Percentiles rank a stretch among this genome's conserved stretches.
Evolutionary conservation across 163 green algal species (phyloP).

Genomic region (Scenedesmus sp.): DNA sequence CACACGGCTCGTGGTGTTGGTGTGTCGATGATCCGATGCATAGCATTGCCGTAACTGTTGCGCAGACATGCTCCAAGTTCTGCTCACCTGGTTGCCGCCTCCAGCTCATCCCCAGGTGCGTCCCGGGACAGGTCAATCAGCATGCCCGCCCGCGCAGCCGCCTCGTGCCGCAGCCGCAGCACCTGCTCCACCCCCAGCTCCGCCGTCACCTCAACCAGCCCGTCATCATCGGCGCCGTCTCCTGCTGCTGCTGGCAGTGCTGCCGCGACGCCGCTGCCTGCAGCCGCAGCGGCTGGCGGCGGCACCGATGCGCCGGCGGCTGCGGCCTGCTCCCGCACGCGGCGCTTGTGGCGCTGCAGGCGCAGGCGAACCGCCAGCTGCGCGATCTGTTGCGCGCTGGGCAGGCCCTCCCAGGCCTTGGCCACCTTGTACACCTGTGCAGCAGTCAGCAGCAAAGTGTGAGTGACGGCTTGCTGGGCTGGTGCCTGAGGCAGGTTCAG

Average conservation of each 20-base stretch:
- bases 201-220: slow-evolving; percentile 5
- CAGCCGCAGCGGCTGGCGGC: slow-evolving; percentile 23
- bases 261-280: neutral
- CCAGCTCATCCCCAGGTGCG: slow-evolving; percentile 22
- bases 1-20: too few relatives aligned
- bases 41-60: neutral
- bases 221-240: slow-evolving; percentile 18
- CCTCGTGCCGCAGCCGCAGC: slow-evolving; percentile 15
- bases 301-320: slow-evolving; percentile 20
- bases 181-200: slow-evolving; percentile 6
- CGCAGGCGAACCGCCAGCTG: neutral
- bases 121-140: slow-evolving; percentile 46
- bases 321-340: neutral
- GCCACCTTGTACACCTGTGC: slow-evolving; percentile 65
- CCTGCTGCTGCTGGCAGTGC: slow-evolving; percentile 12
- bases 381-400: slow-evolving; percentile 39
- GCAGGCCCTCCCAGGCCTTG: slow-evolving; percentile 65
- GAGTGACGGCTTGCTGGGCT: neutral
- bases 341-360: neutral
- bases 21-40: too few relatives aligned
- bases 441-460: neutral
- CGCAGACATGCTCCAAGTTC: too few relatives aligned
- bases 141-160: slow-evolving; percentile 7
- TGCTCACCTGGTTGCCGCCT: neutral
- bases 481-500: too few relatives aligned